Evolutionary conservation across 805 yeast genomes (phyloP).

Genomic region (Hagleromyces aurorensis): DNA sequence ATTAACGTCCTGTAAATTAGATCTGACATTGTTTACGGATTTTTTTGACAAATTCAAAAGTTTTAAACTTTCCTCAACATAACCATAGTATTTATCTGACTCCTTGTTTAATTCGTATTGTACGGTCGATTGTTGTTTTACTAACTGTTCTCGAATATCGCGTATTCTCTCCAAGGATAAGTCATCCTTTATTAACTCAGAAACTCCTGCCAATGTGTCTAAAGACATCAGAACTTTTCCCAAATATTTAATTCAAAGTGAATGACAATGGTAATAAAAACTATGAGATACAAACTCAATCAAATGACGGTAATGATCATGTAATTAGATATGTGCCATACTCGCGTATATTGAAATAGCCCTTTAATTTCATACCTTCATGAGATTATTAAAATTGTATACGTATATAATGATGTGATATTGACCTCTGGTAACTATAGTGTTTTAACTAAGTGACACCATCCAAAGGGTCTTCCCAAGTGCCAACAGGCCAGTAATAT

Average conservation of each 20-base stretch:
- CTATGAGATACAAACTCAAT: too few species aligned
- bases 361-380: too few species aligned
- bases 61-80: slow-evolving; percentile 41
- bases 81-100: slow-evolving; percentile 55
- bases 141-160: slow-evolving; percentile 45
- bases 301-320: too few species aligned
- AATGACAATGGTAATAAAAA: too few species aligned
- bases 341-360: too few species aligned
- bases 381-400: too few species aligned
- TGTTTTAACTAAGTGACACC: slow-evolving; percentile 39
- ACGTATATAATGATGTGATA: too few species aligned
- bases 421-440: too few species aligned
- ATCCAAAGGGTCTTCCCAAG: slow-evolving; percentile 41
- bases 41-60: slow-evolving; percentile 34
- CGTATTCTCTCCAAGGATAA: slow-evolving; percentile 49
- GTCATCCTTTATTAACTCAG: slow-evolving; percentile 33
- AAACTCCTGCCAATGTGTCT: slow-evolving; percentile 24
- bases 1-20: slow-evolving; percentile 38
- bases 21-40: slow-evolving; percentile 44
- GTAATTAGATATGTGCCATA: too few species aligned
- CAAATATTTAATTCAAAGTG: too few species aligned
- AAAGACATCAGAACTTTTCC: slow-evolving; percentile 11
- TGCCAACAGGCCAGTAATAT: slow-evolving; percentile 53
- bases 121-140: slow-evolving; percentile 63
- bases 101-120: slow-evolving; percentile 69